Evolutionary conservation across 495 filamentous ascomycete genomes (phyloP), one percentile per base, ranked within the genome.

Genomic region (Penicillium ochrochloron): DNA sequence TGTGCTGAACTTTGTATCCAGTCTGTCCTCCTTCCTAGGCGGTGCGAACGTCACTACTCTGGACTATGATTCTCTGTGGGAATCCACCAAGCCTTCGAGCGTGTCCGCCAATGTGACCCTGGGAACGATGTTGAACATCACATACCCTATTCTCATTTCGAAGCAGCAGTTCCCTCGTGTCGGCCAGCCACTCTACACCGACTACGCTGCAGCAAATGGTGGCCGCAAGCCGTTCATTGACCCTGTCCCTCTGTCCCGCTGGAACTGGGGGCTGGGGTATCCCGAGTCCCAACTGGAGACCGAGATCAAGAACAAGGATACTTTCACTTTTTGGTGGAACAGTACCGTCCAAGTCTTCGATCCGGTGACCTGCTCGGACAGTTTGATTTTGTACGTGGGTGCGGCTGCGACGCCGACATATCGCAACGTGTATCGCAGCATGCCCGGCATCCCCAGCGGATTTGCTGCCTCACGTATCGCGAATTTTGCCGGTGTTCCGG

Each of bases 301-400:
- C 3, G 50, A 52, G 15, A 17, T 62, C 5, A 61, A 64, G 5
- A 84, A 85, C 65, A 82, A 81, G 60, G 81, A 80, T 5, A 60
- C 79, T 10, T 89, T 88, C 66, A 79, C 75, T 64, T 60, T 75
- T 55, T 89, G 85, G 86, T 86, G 82, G 72, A 76, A 78, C 60
- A 66, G 19, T 37, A 58, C 35, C 11, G 35, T 39, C 7, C 35
- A 39, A 39, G 35, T 39, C 3, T 39, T 39, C 12, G 35, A 39
- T 39, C 10, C 35, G 12, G 35, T 12, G 10, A 39, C 35, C 2
- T 39, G 35, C 12, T 39, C 35, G 12, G 35, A 39, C 35, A 39
- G 35, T 12, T 39, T 39, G 35, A 39, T 39, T 39, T 12, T 39
- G 35, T 39, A 39, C 15, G 35, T 39, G 12, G 35, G 35, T 15